These are phyloP conservation scores for Starmerella lactis-condensi DNA, from an alignment of 805 yeast genomes.

Conservation along the genomic window DNA sequence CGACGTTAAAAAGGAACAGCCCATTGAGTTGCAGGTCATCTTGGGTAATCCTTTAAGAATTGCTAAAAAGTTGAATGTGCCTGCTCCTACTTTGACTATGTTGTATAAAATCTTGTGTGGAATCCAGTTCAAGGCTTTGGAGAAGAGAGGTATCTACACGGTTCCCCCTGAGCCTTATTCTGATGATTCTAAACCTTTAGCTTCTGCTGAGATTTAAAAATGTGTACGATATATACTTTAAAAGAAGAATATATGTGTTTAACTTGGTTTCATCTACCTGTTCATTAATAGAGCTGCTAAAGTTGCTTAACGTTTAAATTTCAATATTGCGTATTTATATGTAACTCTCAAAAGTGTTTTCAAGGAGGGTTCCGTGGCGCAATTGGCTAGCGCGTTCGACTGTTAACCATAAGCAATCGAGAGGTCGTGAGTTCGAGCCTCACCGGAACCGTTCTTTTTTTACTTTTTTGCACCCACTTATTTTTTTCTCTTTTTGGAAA, in stretches of 20 bases:
- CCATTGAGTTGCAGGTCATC: conserved; percentile 54
- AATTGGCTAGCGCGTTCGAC: conserved; percentile 19
- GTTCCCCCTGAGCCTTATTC: conserved; percentile 24
- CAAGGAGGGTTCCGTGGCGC: conserved; percentile 17
- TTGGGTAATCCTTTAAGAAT: conserved; percentile 43
- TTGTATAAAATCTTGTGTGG: conserved; percentile 42
- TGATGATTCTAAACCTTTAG: no score
- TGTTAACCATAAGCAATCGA: conserved; percentile 14
- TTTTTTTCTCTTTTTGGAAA: no score
- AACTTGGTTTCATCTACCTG: no score
- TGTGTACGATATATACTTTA: no score
- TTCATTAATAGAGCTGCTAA: no score
- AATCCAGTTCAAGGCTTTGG: conserved; percentile 44
- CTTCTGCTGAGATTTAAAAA: no score
- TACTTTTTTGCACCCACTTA: no score
- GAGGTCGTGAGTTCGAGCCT: conserved; percentile 20
- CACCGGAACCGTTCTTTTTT: conserved; percentile 13
- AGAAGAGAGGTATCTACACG: conserved; percentile 30
- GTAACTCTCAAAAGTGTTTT: no score
- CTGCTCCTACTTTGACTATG: conserved; percentile 40
- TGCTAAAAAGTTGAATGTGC: conserved; percentile 31
- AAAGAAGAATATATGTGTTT: no score
- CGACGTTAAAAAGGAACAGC: conserved; percentile 45
- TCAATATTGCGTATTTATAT: no score
- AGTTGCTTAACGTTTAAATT: no score